Evolutionary conservation across 1,139 yeast species (phyloP).

Genomic region (Eremothecium sinecaudum): DNA sequence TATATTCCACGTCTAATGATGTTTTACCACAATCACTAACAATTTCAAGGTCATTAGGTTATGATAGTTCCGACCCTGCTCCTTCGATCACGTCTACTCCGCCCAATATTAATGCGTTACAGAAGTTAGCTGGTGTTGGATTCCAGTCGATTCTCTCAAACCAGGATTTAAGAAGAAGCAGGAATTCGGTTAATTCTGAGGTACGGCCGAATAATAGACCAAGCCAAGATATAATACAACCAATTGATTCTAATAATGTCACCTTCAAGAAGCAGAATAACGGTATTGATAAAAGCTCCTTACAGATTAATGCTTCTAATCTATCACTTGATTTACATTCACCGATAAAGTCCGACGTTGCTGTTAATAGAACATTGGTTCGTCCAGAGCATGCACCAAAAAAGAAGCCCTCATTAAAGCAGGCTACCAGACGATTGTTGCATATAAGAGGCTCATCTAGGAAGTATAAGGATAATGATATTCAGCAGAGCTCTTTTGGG

Average conservation of each 20-base stretch:
- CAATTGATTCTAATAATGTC: background rate
- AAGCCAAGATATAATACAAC: background rate
- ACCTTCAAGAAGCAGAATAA: no score
- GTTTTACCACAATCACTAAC: background rate
- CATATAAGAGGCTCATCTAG: conserved; percentile 9
- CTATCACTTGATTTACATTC: background rate
- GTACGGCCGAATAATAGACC: background rate
- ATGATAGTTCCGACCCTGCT: background rate
- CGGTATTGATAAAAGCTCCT: no score
- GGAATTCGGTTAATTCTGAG: conserved; percentile 11
- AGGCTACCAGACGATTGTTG: conserved; percentile 20
- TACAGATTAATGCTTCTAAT: conserved; percentile 1
- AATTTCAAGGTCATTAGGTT: no score
- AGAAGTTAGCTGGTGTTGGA: conserved; percentile 29
- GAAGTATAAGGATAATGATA: conserved; percentile 3
- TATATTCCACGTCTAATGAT: conserved; percentile 1
- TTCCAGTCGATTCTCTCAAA: conserved; percentile 29
- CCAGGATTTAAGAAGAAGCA: conserved; percentile 13
- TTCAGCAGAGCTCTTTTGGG: conserved; percentile 11
- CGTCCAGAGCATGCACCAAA: no score
- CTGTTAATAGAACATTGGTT: no score
- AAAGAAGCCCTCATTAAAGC: conserved; percentile 4
- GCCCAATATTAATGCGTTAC: conserved; percentile 9
- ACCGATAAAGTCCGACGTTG: no score
- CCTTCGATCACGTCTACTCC: background rate